A percentile compares a stretch with the other conserved stretches of the same genome.
phyloP scores from a whole-genome alignment of 345 rosid genomes.

The Linum usitatissimum region DNA sequence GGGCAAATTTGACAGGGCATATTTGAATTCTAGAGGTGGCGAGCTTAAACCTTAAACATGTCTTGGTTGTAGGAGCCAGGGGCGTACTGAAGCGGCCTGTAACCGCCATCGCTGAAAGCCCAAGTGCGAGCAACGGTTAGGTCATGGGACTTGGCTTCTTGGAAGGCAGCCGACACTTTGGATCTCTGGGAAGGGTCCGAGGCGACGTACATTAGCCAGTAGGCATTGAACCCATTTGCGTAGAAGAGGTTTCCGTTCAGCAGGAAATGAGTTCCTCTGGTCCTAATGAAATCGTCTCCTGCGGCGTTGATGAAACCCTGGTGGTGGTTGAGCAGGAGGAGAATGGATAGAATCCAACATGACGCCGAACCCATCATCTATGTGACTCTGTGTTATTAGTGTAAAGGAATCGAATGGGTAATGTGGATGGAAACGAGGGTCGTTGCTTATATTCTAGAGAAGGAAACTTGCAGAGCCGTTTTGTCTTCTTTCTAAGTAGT shows the following conservation, averaged over 20 bases:
- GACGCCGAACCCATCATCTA: constrained; percentile 30
- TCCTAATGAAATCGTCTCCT: constrained; percentile 15
- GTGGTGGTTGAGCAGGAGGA: constrained; percentile 10
- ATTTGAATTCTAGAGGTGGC: not conserved
- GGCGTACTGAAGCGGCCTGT: constrained; percentile 21
- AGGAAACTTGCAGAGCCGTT: too few species aligned
- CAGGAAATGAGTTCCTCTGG: constrained; percentile 22
- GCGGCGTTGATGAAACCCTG: constrained; percentile 7
- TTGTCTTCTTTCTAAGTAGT: not conserved
- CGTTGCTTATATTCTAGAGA: too few species aligned
- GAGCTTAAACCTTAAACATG: constrained; percentile 15
- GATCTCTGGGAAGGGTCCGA: constrained; percentile 22
- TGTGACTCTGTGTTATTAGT: constrained; percentile 2
- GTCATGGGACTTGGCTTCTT: constrained; percentile 18
- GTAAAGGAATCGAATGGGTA: too few species aligned
- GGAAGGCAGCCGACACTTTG: constrained; percentile 22
- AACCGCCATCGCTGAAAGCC: constrained; percentile 29
- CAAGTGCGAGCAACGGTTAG: constrained; percentile 27
- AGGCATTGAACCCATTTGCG: constrained; percentile 27
- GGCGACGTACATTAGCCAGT: constrained; percentile 25
- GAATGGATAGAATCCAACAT: not conserved
- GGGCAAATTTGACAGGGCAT: not conserved
- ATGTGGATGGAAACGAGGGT: too few species aligned
- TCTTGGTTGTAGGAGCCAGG: constrained; percentile 24
- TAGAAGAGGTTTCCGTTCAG: constrained; percentile 22